phyloP scores from a whole-genome alignment of 352 stramenopile species.

The Phytophthora colocasiae region DNA sequence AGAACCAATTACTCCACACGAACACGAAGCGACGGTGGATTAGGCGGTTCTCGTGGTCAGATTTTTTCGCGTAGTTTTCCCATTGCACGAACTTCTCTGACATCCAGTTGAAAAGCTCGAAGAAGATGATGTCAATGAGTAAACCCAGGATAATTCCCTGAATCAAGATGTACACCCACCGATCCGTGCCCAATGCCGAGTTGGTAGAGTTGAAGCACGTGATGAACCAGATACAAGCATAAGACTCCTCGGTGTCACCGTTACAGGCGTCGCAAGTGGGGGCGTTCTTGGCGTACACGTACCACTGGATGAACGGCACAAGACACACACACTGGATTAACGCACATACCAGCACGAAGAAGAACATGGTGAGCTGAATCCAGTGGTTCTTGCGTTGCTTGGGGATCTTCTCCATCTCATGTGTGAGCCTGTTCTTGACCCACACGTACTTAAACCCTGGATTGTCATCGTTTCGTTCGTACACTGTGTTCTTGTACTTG shows the following conservation, averaged over 20 bases:
- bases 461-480: conserved; percentile 89
- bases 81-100: conserved; percentile 88
- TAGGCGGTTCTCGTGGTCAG: conserved; percentile 86
- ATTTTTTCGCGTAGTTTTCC: conserved; percentile 91
- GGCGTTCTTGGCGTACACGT: conserved; percentile 90
- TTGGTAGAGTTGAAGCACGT: conserved; percentile 82
- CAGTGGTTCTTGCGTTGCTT: conserved; percentile 86
- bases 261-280: conserved; percentile 73
- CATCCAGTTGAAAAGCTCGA: conserved; percentile 89
- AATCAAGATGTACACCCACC: conserved; percentile 90
- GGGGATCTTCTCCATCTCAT: conserved; percentile 90
- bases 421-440: conserved; percentile 87
- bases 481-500: conserved; percentile 92
- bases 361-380: conserved; percentile 89
- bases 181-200: conserved; percentile 82
- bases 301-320: conserved; percentile 91
- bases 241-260: conserved; percentile 46
- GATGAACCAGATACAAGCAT: conserved; percentile 83
- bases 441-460: conserved; percentile 87
- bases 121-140: conserved; percentile 91
- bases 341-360: conserved; percentile 80
- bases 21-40: conserved; percentile 91
- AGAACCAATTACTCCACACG: conserved; percentile 93
- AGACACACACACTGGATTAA: conserved; percentile 85
- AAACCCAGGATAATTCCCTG: conserved; percentile 84